phyloP scores from a whole-genome alignment of 2,329 filamentous ascomycete genomes.

The Byssoonygena ceratinophila region DNA sequence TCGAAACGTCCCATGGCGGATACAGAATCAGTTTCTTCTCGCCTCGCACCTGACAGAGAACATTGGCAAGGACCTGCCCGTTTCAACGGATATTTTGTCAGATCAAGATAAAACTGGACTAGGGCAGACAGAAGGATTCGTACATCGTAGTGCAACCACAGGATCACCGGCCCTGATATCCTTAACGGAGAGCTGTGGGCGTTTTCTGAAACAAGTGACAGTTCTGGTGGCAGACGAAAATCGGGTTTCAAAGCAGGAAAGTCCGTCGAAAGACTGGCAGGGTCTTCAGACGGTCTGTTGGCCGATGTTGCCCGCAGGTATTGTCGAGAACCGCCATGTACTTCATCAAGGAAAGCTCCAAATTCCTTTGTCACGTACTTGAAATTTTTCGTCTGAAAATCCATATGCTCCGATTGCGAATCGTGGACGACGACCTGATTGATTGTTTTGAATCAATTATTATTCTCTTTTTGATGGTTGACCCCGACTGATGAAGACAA shows the following conservation, averaged over 20 bases:
- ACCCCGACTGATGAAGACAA: constrained; percentile 7
- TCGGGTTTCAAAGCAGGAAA: constrained; percentile 60
- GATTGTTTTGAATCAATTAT: not conserved
- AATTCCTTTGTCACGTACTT: constrained; percentile 60
- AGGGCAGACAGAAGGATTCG: constrained; percentile 15
- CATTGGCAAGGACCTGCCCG: constrained; percentile 67
- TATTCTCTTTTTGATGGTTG: not conserved
- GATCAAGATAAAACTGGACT: not conserved
- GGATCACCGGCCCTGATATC: constrained; percentile 66
- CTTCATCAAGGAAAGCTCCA: constrained; percentile 53
- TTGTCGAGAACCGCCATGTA: constrained; percentile 49
- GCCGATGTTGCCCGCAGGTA: constrained; percentile 72
- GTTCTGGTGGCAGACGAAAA: constrained; percentile 55
- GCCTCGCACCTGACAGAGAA: constrained; percentile 69
- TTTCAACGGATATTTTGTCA: not conserved
- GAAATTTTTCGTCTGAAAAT: constrained; percentile 77
- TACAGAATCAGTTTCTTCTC: constrained; percentile 66
- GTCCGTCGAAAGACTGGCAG: constrained; percentile 60
- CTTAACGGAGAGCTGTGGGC: constrained; percentile 68
- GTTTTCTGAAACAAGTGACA: constrained; percentile 50
- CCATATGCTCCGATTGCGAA: constrained; percentile 55
- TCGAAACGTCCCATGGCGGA: constrained; percentile 61
- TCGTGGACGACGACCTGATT: constrained; percentile 64
- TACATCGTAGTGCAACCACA: constrained; percentile 87
- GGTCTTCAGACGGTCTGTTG: constrained; percentile 55